Base-by-base conservation (phyloP, 257 asterid genomes). In the Solanum gracilifrons region DNA sequence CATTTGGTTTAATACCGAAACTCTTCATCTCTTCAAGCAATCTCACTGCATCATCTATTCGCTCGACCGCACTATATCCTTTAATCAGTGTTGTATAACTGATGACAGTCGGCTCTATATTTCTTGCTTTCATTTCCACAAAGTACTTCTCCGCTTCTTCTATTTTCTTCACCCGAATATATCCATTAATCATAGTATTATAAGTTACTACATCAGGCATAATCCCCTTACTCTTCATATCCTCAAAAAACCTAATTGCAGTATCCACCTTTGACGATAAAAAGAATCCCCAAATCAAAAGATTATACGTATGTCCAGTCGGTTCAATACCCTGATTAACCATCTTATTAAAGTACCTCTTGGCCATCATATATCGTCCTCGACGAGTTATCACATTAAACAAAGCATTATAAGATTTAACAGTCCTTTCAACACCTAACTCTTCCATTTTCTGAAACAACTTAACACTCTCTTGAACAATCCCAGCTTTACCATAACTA, bases 401-500 rank as follows among this genome's bases (percentile, higher is more conserved):
- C 85, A 97, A 86, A 75, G 93, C 87, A 89, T 97, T 91, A 79
- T 95, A 95, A 6, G 98, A 91, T 85, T 95, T 97, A 37, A 92
- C 21, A 11, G 94, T 93, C 85, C 95, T 88, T 75, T 90, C 87
- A 9, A 97, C 98, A 60, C 98, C 98, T 55, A 94, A 87, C 86
- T 95, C 98, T 84, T 85, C 94, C 98, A 97, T 97, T 89, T 92
- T 97, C 89, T 90, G 91, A 58, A 97, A 95, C 93, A 97, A 21
- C 86, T 91, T 94, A 64, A 97, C 98, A 90, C 98, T 95, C 95
- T 97, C 99, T 92, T 95, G 99, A 88, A 97, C 99, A 43, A 97
- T 95, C 74, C 98, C 98, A 2, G 94, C 95, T 87, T 89, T 91
- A 9, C 99, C 99, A 87, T 96, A 97, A 58, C 98, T 92, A 82